phyloP scores from a whole-genome alignment of 2,329 filamentous ascomycete genomes.

The Sporothrix euskadiensis region DNA sequence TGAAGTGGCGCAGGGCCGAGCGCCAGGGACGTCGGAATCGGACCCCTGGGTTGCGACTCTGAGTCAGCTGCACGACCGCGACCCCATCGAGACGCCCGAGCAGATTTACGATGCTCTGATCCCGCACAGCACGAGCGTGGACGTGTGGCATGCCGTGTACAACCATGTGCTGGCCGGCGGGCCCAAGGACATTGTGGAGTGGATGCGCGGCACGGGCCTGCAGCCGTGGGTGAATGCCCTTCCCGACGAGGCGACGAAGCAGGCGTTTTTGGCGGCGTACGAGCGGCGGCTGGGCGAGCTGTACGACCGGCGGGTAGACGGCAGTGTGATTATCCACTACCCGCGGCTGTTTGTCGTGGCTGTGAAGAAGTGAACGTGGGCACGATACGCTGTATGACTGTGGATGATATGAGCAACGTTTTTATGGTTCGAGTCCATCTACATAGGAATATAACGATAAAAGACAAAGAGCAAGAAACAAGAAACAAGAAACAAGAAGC shows the following conservation, averaged over 20 bases:
- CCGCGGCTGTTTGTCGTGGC: conserved; percentile 59
- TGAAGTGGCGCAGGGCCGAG: conserved; percentile 41
- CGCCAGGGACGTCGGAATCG: conserved; percentile 27
- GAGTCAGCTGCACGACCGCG: conserved; percentile 40
- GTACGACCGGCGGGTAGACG: conserved; percentile 51
- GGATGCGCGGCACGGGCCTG: conserved; percentile 60
- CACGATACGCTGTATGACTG: not conserved
- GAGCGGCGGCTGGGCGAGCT: conserved; percentile 44
- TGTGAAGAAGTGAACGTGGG: conserved; percentile 29
- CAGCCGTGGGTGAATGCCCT: conserved; percentile 56
- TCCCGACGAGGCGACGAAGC: conserved; percentile 41
- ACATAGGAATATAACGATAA: not conserved
- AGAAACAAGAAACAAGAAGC: not conserved
- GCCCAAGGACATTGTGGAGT: conserved; percentile 56
- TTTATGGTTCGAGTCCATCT: conserved; percentile 3
- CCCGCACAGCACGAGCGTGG: conserved; percentile 45
- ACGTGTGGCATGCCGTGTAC: conserved; percentile 58
- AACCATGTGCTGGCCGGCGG: conserved; percentile 51
- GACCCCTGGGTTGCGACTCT: conserved; percentile 34
- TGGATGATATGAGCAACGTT: not conserved
- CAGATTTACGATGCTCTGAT: conserved; percentile 53
- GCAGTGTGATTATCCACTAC: conserved; percentile 56
- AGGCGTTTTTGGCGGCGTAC: conserved; percentile 51
- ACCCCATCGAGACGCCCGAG: conserved; percentile 49
- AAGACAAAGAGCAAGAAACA: not conserved